Conservation (phyloP, 2,329 filamentous ascomycete species). For the Stagonosporopsis tanaceti region DNA sequence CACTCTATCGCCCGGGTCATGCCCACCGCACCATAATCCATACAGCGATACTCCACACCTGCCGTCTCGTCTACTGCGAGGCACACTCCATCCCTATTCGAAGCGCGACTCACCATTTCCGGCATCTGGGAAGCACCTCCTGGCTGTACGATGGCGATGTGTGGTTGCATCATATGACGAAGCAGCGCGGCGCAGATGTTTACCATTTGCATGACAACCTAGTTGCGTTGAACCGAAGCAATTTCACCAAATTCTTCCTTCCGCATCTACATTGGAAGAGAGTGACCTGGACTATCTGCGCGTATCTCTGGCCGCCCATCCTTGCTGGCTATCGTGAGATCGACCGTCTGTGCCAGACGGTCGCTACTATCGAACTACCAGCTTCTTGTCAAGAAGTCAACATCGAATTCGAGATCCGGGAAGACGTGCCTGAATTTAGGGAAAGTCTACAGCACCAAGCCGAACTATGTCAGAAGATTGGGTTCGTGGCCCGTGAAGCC, state of each 20-base stretch:
- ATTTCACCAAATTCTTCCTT: conserved; percentile 23
- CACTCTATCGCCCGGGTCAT: conserved; percentile 36
- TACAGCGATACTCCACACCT: conserved; percentile 49
- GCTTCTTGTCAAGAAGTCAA: conserved; percentile 35
- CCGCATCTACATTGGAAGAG: conserved; percentile 33
- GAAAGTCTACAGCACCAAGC: conserved; percentile 16
- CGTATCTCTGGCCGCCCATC: conserved; percentile 19
- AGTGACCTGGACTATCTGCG: conserved; percentile 35
- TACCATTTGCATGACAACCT: conserved; percentile 36
- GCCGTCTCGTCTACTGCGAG: conserved; percentile 51
- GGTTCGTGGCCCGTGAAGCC: background rate
- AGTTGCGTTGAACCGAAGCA: background rate
- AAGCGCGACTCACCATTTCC: conserved; percentile 38
- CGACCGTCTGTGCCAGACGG: conserved; percentile 6
- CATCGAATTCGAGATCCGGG: conserved; percentile 32
- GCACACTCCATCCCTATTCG: conserved; percentile 46
- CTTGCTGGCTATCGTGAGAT: conserved; percentile 17
- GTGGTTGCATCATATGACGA: conserved; percentile 30
- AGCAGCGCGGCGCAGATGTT: conserved; percentile 28
- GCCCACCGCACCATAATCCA: conserved; percentile 37
- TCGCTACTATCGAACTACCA: conserved; percentile 22
- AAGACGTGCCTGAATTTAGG: conserved; percentile 18
- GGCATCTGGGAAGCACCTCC: conserved; percentile 12
- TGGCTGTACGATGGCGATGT: conserved; percentile 22
- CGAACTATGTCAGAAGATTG: conserved; percentile 14